Base-by-base conservation (phyloP, 441 rosid species). In the Mallotus japonicus region DNA sequence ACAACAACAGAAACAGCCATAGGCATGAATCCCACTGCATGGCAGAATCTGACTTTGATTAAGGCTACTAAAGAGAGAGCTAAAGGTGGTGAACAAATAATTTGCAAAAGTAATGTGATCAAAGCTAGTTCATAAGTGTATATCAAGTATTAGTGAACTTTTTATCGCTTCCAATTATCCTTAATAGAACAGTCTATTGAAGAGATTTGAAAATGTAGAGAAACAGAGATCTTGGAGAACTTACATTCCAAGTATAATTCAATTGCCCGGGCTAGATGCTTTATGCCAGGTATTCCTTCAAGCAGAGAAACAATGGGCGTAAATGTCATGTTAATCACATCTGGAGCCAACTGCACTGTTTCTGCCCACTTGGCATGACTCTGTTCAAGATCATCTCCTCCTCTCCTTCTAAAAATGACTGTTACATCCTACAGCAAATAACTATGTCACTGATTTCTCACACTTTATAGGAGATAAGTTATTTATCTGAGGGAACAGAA, bases 351-450 rank as follows among this genome's bases (percentile, higher is more conserved):
- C 68, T 37, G 81, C 47, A 90, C 89, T 6, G 91, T 90, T 61
- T 63, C 75, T 82, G 85, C 92, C 95, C 95, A 90, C 57, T 74
- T 87, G 56, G 76, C 73, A 76, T 87, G 91, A 77, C 85, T 90
- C 69, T 88, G 92, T 51, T 88, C 95, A 67, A 88, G 84, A 83
- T 90, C 95, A 76, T 90, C 92, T 65, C 95, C 95, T 72, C 95
- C 92, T 82, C 95, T 85, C 77, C 92, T 82, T 74, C 95, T 82
- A 55, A 87, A 88, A 77, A 90, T 90, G 67, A 88, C 92, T 68
- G 91, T 90, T 78, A 90, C 89, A 71, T 90, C 95, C 95, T 90
- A 83, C 81, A 92, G 80, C 70, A 88, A 79, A 75, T 71, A 82
- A 72, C 74, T 77, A 28, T 75, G 82, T 83, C 81, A 78, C 28